Evolutionary conservation across 176 grass and related monocot genomes (phyloP).

Genomic region (Oryza australiensis): DNA sequence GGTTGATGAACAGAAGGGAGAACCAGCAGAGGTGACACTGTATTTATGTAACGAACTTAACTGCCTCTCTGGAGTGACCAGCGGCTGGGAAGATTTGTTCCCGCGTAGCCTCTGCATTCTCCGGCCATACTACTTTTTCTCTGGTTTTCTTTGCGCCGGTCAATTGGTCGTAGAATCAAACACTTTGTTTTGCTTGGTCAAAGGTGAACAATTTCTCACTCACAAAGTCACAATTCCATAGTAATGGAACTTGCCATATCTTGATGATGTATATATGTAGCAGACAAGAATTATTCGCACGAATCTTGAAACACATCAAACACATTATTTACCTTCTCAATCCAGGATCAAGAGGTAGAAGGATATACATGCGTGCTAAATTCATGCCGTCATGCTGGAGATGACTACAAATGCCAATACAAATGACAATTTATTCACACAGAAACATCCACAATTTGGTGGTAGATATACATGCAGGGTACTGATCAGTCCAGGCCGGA

Average conservation of each 20-base stretch:
- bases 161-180: neutral
- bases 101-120: neutral
- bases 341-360: neutral
- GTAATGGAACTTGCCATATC: neutral
- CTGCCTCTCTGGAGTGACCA: neutral
- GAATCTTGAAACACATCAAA: neutral
- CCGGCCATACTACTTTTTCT: neutral
- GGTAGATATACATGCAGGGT: neutral
- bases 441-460: neutral
- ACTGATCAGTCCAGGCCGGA: neutral
- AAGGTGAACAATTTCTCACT: neutral
- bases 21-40: neutral
- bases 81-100: neutral
- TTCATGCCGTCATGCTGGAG: neutral
- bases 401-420: neutral
- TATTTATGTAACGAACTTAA: neutral
- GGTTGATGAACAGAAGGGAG: neutral
- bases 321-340: slow-evolving; percentile 14
- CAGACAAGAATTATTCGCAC: neutral
- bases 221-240: neutral
- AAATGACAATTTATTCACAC: slow-evolving; percentile 37
- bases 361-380: neutral
- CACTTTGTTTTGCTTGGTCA: neutral
- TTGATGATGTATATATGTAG: neutral
- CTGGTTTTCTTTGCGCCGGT: neutral